Percentiles rank a stretch among this genome's conserved stretches.
Evolutionary conservation across 306 rosid species (phyloP).

Genomic region (Rosa chinensis): DNA sequence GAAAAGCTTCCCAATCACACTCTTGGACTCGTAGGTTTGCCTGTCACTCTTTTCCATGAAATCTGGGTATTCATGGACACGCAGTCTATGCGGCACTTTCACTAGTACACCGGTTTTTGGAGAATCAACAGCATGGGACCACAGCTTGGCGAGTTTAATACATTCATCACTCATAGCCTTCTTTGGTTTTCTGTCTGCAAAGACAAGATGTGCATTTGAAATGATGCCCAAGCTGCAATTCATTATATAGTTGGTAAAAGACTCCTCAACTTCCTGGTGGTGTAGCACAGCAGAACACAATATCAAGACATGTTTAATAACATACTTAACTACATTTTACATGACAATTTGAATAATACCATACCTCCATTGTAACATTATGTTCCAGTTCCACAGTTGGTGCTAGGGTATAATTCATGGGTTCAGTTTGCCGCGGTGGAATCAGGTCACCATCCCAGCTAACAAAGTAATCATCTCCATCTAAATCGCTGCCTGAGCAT

Average conservation of each 20-base stretch:
- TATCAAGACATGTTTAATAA: neutral
- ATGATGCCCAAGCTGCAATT: conserved; percentile 40
- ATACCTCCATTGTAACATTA: conserved; percentile 44
- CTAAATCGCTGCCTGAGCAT: conserved; percentile 50
- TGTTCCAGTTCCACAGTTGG: conserved; percentile 25
- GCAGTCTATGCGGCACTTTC: conserved; percentile 18
- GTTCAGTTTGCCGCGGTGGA: conserved; percentile 9
- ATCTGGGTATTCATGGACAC: conserved; percentile 29
- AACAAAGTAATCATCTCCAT: conserved; percentile 43
- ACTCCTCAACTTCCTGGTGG: conserved; percentile 39
- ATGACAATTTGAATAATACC: neutral
- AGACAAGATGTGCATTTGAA: conserved; percentile 38
- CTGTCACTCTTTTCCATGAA: conserved; percentile 45
- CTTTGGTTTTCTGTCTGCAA: conserved; percentile 24
- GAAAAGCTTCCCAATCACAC: conserved; percentile 45
- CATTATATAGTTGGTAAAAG: conserved; percentile 31
- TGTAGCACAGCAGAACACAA: neutral
- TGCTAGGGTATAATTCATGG: conserved; percentile 34
- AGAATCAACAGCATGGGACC: conserved; percentile 44
- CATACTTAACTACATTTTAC: neutral
- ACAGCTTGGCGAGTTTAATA: conserved; percentile 30
- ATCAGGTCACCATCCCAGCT: conserved; percentile 47
- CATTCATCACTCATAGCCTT: conserved; percentile 33
- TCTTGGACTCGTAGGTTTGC: conserved; percentile 27
- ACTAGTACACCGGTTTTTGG: conserved; percentile 41